Evolutionary conservation across 768 basidiomycete species (phyloP), one percentile per base, ranked within the genome.

Genomic region (Lentinus brumalis): DNA sequence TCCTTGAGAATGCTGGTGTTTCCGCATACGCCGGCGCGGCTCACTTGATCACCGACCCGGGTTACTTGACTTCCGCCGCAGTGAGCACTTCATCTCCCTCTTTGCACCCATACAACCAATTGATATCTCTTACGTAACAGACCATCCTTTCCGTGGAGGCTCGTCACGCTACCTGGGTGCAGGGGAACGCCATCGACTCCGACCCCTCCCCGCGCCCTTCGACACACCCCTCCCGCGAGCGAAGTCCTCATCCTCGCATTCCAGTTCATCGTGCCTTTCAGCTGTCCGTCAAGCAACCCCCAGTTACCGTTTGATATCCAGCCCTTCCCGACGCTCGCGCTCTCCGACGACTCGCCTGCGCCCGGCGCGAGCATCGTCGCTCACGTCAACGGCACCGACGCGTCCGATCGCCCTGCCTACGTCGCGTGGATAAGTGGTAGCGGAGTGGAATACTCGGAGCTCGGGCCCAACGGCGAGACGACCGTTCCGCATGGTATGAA

Each of bases 21-120:
- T 79, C 83, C 8, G 85, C 86, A 6, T 89, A 86, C 68, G 77
- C 81, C 58, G 89, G 88, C 15, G 81, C 82, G 1, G 74, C 82
- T 2, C 21, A 26, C 21, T 26, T 26, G 21, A 26, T 26, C 21
- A 26, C 21, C 21, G 21, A 26, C 21, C 21, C 21, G 21, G 21
- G 21, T 26, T 26, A 26, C 21, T 26, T 26, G 21, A 26, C 21
- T 26, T 26, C 21, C 21, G 21, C 21, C 21, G 21, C 21, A 26
- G 21, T 26, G 21, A 26, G 21, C 21, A 26, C 21, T 26, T 26
- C 21, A 2, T 26, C 21, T 26, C 21, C 21, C 21, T 26, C 21
- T 26, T 26, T 26, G 21, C 21, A 26, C 21, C 21, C 21, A 26
- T 26, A 26, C 74, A 76, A 15, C 75, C 72, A 61, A 70, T 85